Evolutionary conservation across 495 filamentous ascomycete genomes (phyloP).

Genomic region (Penicillium turbatum): DNA sequence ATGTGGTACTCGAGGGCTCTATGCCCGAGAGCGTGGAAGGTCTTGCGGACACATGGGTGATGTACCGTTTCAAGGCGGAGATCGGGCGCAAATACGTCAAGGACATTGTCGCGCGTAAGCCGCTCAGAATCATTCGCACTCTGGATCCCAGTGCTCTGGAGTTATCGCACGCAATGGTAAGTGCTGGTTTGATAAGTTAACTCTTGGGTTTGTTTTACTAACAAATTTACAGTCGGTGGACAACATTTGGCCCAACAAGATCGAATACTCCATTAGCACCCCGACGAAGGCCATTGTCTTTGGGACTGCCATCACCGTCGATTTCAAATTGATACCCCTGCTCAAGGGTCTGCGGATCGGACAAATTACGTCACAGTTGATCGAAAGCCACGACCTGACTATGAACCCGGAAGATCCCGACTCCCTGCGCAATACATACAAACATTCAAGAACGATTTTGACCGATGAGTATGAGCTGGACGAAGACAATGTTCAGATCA

Average conservation of each 20-base stretch:
- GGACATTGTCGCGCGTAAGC: slow-evolving; percentile 72
- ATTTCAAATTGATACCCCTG: slow-evolving; percentile 77
- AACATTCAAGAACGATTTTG: slow-evolving; percentile 57
- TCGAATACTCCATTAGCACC: slow-evolving; percentile 84
- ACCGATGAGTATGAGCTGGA: slow-evolving; percentile 58
- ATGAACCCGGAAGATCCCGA: slow-evolving; percentile 48
- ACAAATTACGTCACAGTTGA: slow-evolving; percentile 64
- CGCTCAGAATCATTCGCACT: slow-evolving; percentile 82
- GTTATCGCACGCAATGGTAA: slow-evolving; percentile 77
- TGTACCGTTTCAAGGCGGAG: slow-evolving; percentile 84
- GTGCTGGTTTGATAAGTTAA: slow-evolving; percentile 3
- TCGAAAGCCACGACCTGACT: slow-evolving; percentile 72
- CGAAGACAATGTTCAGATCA: slow-evolving; percentile 59
- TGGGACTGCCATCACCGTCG: slow-evolving; percentile 72
- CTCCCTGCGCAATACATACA: slow-evolving; percentile 51
- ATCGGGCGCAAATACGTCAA: slow-evolving; percentile 77
- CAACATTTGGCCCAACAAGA: slow-evolving; percentile 92
- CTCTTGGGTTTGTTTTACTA: background rate
- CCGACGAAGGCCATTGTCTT: slow-evolving; percentile 90
- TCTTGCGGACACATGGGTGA: slow-evolving; percentile 70
- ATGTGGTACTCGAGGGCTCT: slow-evolving; percentile 68
- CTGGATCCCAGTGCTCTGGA: slow-evolving; percentile 76
- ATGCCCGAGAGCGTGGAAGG: slow-evolving; percentile 89
- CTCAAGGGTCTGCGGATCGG: slow-evolving; percentile 83
- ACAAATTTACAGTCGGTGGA: slow-evolving; percentile 59